Conservation (phyloP, 2,329 filamentous ascomycete species). For the Xylaria sp. region DNA sequence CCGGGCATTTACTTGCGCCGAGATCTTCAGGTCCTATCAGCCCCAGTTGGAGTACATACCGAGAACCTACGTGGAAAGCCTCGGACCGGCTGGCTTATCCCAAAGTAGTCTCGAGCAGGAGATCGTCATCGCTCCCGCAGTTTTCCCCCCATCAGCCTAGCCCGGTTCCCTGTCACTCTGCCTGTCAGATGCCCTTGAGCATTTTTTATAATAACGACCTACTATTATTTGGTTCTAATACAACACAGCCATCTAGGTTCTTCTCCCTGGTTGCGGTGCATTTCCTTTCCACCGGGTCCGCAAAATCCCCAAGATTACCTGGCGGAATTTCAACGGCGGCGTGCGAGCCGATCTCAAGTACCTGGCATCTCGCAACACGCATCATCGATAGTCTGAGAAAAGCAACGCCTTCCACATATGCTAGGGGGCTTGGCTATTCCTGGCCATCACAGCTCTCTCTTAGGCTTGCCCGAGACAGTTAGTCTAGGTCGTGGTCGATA, state of each 20-base stretch:
- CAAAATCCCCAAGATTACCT: background rate
- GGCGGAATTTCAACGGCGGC: slow-evolving; percentile 7
- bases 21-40: slow-evolving; percentile 21
- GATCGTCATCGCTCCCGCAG: slow-evolving; percentile 36
- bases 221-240: background rate
- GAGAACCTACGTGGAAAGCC: slow-evolving; percentile 24
- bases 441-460: slow-evolving; percentile 9
- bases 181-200: slow-evolving; percentile 18
- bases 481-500: slow-evolving; percentile 15
- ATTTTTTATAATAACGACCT: slow-evolving; percentile 7
- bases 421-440: slow-evolving; percentile 25
- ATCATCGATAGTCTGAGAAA: slow-evolving; percentile 29
- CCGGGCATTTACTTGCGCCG: slow-evolving; percentile 22
- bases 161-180: slow-evolving; percentile 20
- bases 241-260: slow-evolving; percentile 7
- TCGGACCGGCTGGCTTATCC: slow-evolving; percentile 31
- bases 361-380: slow-evolving; percentile 22
- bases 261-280: background rate
- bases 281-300: background rate
- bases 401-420: slow-evolving; percentile 30
- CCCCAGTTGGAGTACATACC: slow-evolving; percentile 24
- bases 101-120: slow-evolving; percentile 32
- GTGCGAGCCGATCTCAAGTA: slow-evolving; percentile 18
- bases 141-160: slow-evolving; percentile 27
- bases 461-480: slow-evolving; percentile 26